phyloP scores from a whole-genome alignment of 371 early-diverging fungal genomes.

The Mucor ambiguus region DNA sequence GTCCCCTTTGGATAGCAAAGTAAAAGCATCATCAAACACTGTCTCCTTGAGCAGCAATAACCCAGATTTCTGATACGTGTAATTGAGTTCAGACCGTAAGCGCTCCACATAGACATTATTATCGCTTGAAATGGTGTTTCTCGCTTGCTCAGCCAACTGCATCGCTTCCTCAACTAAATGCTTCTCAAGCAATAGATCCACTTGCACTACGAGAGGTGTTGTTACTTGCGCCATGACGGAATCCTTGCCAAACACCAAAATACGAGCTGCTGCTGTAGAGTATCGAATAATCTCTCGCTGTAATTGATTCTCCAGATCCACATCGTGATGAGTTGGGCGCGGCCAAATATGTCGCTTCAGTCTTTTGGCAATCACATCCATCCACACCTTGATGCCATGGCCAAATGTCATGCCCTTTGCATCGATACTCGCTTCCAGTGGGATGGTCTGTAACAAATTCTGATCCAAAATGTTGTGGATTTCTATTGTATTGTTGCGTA shows the following conservation, averaged over 20 bases:
- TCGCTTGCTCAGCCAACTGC: conserved; percentile 54
- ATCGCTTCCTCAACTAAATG: conserved; percentile 60
- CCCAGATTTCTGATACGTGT: conserved; percentile 72
- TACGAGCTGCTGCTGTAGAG: conserved; percentile 55
- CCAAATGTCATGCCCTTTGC: conserved; percentile 54
- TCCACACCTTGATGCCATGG: conserved; percentile 54
- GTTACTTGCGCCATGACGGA: conserved; percentile 66
- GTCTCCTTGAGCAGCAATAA: conserved; percentile 65
- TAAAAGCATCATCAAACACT: conserved; percentile 71
- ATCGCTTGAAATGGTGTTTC: conserved; percentile 47
- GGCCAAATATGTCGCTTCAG: conserved; percentile 40
- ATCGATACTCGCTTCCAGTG: conserved; percentile 50
- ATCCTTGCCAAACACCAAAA: conserved; percentile 66
- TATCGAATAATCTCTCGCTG: conserved; percentile 40
- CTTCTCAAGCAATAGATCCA: conserved; percentile 54
- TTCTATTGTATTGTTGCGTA: conserved; percentile 69
- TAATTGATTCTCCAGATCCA: conserved; percentile 23
- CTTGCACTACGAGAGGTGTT: conserved; percentile 63
- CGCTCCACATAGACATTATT: conserved; percentile 46
- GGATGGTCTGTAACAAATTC: conserved; percentile 60
- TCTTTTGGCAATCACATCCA: conserved; percentile 41
- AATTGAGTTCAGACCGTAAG: conserved; percentile 52
- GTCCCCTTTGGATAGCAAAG: conserved; percentile 62
- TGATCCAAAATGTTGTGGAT: conserved; percentile 80
- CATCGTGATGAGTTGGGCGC: conserved; percentile 34